Evolutionary conservation across 345 rosid species (phyloP).

Genomic region (Eucalyptus curtisii): DNA sequence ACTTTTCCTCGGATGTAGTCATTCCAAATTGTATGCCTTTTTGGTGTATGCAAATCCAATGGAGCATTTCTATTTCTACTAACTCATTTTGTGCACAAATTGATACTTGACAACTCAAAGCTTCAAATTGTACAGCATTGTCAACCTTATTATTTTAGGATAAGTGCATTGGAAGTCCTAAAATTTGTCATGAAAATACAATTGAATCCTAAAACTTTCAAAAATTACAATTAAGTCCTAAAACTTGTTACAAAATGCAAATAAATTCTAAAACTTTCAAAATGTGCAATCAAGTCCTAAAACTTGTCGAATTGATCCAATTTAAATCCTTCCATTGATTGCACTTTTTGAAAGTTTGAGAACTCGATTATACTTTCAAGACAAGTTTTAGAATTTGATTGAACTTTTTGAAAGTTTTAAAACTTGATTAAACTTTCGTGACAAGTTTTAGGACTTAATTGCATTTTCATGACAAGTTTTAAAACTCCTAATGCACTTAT

Average conservation of each 20-base stretch:
- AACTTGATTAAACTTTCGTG: accelerated
- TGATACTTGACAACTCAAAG: not conserved
- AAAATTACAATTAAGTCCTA: accelerated
- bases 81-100: not conserved
- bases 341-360: accelerated
- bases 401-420: accelerated
- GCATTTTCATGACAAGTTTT: too few relatives aligned
- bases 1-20: not conserved
- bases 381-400: too few relatives aligned
- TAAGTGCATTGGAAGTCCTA: accelerated
- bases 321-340: accelerated
- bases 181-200: too few relatives aligned
- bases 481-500: accelerated
- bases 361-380: accelerated
- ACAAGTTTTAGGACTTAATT: too few relatives aligned
- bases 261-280: too few relatives aligned
- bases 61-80: not conserved
- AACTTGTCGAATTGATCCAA: too few relatives aligned
- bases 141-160: not conserved
- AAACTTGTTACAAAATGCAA: accelerated
- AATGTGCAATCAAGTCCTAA: accelerated
- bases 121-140: not conserved
- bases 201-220: too few relatives aligned
- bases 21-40: not conserved
- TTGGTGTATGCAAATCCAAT: not conserved